Conservation (phyloP, 2,329 filamentous ascomycete genomes). For the Cordyceps tenuipes region DNA sequence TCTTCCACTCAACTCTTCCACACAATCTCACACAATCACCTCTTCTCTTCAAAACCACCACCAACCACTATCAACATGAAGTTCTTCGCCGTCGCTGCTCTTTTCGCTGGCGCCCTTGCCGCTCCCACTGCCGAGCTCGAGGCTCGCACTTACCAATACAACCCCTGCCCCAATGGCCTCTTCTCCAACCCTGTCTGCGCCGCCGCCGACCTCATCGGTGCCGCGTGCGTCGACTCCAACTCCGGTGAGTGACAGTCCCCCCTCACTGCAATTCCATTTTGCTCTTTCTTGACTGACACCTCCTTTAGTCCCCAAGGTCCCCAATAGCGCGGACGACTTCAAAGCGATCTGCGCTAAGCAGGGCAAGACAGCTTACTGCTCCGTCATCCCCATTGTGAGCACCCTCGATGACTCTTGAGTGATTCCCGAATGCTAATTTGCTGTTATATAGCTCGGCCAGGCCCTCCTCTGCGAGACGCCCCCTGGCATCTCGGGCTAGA, state of each 20-base stretch:
- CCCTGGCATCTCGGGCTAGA: background rate
- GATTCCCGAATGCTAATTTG: background rate
- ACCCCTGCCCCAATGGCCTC: slow-evolving; percentile 7
- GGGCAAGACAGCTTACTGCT: slow-evolving; percentile 9
- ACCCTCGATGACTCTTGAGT: rapidly evolving
- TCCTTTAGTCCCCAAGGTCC: background rate
- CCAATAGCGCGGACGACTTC: background rate
- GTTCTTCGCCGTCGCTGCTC: slow-evolving; percentile 14
- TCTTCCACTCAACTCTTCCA: background rate
- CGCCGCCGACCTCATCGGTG: slow-evolving; percentile 11
- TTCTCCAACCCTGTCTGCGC: slow-evolving; percentile 15
- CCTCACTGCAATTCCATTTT: no score
- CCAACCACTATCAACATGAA: slow-evolving; percentile 14
- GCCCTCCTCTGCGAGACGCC: background rate
- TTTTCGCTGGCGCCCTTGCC: slow-evolving; percentile 15
- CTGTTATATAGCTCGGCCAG: background rate
- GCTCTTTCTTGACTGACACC: background rate
- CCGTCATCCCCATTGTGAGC: background rate
- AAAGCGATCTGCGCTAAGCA: background rate
- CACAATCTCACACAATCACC: background rate
- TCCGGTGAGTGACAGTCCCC: background rate
- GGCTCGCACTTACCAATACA: background rate
- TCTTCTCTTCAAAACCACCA: background rate
- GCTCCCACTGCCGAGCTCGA: slow-evolving; percentile 7
- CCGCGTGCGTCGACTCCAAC: slow-evolving; percentile 7